Conservation (phyloP, 805 yeast genomes). For the Nakazawaea pomicola region DNA sequence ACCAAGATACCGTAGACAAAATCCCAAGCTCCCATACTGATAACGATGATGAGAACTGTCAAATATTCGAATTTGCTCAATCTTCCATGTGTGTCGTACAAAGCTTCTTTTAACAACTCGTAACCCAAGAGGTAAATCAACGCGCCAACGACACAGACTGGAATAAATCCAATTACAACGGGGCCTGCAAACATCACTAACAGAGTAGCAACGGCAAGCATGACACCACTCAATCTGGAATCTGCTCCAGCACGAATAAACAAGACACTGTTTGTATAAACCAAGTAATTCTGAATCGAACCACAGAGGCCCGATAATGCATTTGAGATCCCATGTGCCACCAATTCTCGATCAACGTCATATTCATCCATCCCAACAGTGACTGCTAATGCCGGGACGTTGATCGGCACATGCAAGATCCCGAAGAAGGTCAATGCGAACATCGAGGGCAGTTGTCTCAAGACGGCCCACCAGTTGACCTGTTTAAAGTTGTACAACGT, state of each 20-base stretch:
- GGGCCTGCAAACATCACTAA: conserved; percentile 87
- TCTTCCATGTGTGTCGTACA: conserved; percentile 79
- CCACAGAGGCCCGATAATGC: conserved; percentile 79
- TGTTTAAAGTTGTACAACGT: conserved; percentile 58
- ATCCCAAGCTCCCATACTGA: conserved; percentile 93
- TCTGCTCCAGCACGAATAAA: conserved; percentile 96
- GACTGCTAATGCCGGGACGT: conserved; percentile 95
- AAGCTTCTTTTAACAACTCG: conserved; percentile 81
- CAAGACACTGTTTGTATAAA: conserved; percentile 87
- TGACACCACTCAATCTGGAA: conserved; percentile 80
- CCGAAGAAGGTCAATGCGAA: conserved; percentile 94
- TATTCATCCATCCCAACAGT: conserved; percentile 80
- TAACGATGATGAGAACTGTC: conserved; percentile 81
- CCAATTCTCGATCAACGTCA: conserved; percentile 88
- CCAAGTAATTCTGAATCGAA: conserved; percentile 89
- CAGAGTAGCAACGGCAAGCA: conserved; percentile 78
- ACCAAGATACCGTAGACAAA: conserved; percentile 89
- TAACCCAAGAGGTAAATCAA: conserved; percentile 87
- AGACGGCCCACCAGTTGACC: conserved; percentile 72
- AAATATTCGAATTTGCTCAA: conserved; percentile 72
- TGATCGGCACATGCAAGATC: conserved; percentile 92
- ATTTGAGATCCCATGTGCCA: conserved; percentile 93
- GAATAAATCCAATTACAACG: conserved; percentile 86
- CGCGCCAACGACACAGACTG: conserved; percentile 94
- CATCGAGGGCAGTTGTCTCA: conserved; percentile 83